Conservation (phyloP, 108 stramenopile genomes). For the Nitzschia inconspicua region DNA sequence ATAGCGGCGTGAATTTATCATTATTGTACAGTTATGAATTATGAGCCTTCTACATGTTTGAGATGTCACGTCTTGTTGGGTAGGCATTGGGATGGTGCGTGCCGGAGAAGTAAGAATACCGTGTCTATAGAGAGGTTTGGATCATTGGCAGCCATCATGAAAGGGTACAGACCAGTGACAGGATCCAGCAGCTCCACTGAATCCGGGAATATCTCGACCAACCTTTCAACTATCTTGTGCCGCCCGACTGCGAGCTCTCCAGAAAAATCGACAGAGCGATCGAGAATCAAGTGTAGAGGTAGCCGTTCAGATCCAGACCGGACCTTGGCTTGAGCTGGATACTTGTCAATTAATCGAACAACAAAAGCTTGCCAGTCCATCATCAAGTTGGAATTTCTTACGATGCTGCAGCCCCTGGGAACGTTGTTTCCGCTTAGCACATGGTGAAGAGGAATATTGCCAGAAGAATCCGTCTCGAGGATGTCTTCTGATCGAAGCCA, state of each 20-base stretch:
- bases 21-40: slow-evolving; percentile 1
- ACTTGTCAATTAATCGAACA: slow-evolving; percentile 7
- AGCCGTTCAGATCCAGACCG: slow-evolving; percentile 12
- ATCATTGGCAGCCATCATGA: slow-evolving; percentile 59
- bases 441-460: slow-evolving; percentile 40
- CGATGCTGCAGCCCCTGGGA: not conserved
- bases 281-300: slow-evolving; percentile 32
- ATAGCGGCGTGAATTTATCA: no score
- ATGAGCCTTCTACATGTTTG: no score
- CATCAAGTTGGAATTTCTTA: not conserved
- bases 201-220: slow-evolving; percentile 21
- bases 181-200: slow-evolving; percentile 34
- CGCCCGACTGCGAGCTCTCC: not conserved
- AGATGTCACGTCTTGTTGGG: no score
- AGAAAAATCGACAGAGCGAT: not conserved
- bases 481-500: slow-evolving; percentile 27
- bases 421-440: slow-evolving; percentile 2
- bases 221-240: slow-evolving; percentile 3
- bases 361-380: slow-evolving; percentile 16
- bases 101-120: slow-evolving; percentile 24
- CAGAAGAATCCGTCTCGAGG: slow-evolving; percentile 9
- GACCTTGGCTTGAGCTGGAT: slow-evolving; percentile 9
- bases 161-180: slow-evolving; percentile 52
- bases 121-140: slow-evolving; percentile 12
- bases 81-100: slow-evolving; percentile 12